phyloP scores from a whole-genome alignment of 495 filamentous ascomycete genomes.

The Penicillium waksmanii region DNA sequence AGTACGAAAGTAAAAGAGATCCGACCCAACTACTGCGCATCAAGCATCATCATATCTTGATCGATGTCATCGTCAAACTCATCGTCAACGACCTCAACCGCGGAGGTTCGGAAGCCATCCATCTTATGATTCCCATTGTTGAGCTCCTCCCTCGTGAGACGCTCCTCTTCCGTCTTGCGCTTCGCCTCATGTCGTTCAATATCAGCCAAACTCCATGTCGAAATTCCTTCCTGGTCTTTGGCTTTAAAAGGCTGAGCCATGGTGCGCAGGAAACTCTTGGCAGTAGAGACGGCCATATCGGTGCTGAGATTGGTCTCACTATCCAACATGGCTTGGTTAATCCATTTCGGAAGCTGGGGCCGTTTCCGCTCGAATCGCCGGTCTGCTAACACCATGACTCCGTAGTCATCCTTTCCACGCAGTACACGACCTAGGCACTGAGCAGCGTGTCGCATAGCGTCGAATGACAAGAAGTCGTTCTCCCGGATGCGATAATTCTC shows the following conservation, averaged over 20 bases:
- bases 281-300: slow-evolving; percentile 89
- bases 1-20: slow-evolving; percentile 5
- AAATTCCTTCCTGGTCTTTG: slow-evolving; percentile 86
- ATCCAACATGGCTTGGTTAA: slow-evolving; percentile 83
- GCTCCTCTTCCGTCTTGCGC: slow-evolving; percentile 71
- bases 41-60: slow-evolving; percentile 62
- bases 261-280: slow-evolving; percentile 83
- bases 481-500: slow-evolving; percentile 97
- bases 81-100: slow-evolving; percentile 33
- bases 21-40: slow-evolving; percentile 48
- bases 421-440: slow-evolving; percentile 96
- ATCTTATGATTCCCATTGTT: slow-evolving; percentile 32
- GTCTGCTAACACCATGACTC: slow-evolving; percentile 97
- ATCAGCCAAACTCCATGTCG: slow-evolving; percentile 84
- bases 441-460: slow-evolving; percentile 97
- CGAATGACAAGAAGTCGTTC: slow-evolving; percentile 98
- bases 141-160: slow-evolving; percentile 41
- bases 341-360: slow-evolving; percentile 94
- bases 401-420: slow-evolving; percentile 97
- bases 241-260: slow-evolving; percentile 90
- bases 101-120: slow-evolving; percentile 27
- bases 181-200: slow-evolving; percentile 69
- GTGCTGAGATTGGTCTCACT: slow-evolving; percentile 86
- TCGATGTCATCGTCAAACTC: slow-evolving; percentile 68
- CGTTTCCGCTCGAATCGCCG: slow-evolving; percentile 88